Evolutionary conservation across 2,329 filamentous ascomycete species (phyloP).

Genomic region (Aspergillus melleus): DNA sequence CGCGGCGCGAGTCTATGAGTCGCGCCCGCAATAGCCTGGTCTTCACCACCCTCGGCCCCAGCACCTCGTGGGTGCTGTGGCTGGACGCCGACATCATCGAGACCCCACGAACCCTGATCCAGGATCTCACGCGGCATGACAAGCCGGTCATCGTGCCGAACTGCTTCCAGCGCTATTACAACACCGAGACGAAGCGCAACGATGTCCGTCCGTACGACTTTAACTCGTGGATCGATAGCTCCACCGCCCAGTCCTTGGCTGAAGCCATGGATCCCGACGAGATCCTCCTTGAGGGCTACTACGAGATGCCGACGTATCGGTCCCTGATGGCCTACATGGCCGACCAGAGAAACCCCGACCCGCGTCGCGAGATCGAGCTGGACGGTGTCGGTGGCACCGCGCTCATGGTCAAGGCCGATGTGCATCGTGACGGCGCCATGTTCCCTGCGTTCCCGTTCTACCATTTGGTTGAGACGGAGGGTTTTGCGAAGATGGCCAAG

Average conservation of each 20-base stretch:
- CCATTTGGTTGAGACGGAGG: conserved; percentile 95
- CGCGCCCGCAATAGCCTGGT: conserved; percentile 90
- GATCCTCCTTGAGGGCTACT: conserved; percentile 89
- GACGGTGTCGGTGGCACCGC: conserved; percentile 95
- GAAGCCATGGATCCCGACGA: conserved; percentile 85
- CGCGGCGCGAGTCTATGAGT: conserved; percentile 83
- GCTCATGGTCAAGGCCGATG: conserved; percentile 90
- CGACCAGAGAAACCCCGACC: conserved; percentile 51
- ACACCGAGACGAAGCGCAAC: conserved; percentile 68
- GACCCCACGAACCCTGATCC: conserved; percentile 78
- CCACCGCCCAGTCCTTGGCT: conserved; percentile 72
- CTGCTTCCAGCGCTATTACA: conserved; percentile 85
- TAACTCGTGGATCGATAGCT: conserved; percentile 95
- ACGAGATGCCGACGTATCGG: conserved; percentile 88
- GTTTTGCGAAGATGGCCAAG: conserved; percentile 95
- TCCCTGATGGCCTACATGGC: conserved; percentile 85
- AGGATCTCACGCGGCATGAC: conserved; percentile 85
- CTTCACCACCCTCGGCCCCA: conserved; percentile 89
- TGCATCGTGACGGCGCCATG: conserved; percentile 97
- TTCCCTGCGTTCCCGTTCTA: conserved; percentile 97
- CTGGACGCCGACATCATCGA: conserved; percentile 91
- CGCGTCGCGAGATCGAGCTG: conserved; percentile 68
- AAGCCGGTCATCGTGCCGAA: conserved; percentile 93
- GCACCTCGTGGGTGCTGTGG: conserved; percentile 96
- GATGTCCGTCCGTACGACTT: conserved; percentile 88